Base-by-base conservation (phyloP, 2,329 filamentous ascomycete species). In the Paecilomyces dactylethromorphus region DNA sequence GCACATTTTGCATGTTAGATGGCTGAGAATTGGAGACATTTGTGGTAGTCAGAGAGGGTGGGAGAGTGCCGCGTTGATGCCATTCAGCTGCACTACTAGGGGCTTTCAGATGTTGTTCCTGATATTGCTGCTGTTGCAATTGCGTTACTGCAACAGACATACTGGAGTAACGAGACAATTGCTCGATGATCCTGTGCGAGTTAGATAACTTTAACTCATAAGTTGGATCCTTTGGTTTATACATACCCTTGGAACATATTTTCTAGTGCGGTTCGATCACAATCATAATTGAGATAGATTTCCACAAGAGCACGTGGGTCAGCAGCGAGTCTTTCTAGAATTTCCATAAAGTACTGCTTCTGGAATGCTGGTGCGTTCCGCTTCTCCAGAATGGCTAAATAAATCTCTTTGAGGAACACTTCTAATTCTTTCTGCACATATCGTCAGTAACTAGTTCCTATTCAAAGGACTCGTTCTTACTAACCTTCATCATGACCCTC, bases 201-300 rank as follows among this genome's bases (percentile, higher is more conserved):
- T 64, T 51, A 57, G 29, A 45, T 54, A 13, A 15, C 60, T 55
- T 56, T 33, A 33, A 15, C 3, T 31, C 13, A 29, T 18, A 45
- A 18, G 54, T 8, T 18, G 39, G 22, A 31, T 52, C 3, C 35
- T 13, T 7, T n/a, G 31, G 49, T 3, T 51, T 35, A 45, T 59
- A 63, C 68, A 58, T 68, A 77, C 65, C 84, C 81, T 75, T 99
- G 94, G 73, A 96, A 99, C 74, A 97, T 94, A 74, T 99, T 99
- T 76, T 97, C 93, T 60, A 97, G 85, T 10, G 87, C 86, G 49
- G 91, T 92, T 60, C 93, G 84, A 69, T 97, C 95, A 76, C 94
- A 99, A 72, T 99, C 94, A 70, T 99, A 99, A 74, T 99, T 99
- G 62, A 99, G 84, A 74, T 99, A 99, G 13, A 92, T 88, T 74